These are phyloP conservation scores for Craterostigma plantagineum DNA, from an alignment of 257 asterid species.

Conservation along the genomic window DNA sequence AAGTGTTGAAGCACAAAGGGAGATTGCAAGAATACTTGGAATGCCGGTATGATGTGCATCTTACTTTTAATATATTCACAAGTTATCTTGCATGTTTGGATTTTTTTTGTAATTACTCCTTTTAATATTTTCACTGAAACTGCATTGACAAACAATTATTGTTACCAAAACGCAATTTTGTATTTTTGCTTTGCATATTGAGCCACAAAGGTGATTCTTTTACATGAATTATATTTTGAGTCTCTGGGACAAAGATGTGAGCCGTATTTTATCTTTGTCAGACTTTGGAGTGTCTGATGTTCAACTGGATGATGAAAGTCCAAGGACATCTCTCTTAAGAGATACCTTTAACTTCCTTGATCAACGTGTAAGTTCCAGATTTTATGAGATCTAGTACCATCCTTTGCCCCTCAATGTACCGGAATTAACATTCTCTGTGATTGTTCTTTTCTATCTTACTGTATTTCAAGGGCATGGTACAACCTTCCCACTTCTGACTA, in stretches of 20 bases:
- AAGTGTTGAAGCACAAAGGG: conserved; percentile 79
- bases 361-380: conserved; percentile 60
- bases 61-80: too few species aligned
- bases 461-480: too few species aligned
- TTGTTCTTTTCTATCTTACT: too few species aligned
- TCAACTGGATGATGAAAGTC: conserved; percentile 36
- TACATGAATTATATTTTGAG: conserved; percentile 74
- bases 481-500: too few species aligned
- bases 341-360: conserved; percentile 70
- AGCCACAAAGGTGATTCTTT: conserved; percentile 15
- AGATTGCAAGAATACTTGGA: conserved; percentile 87
- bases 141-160: too few species aligned
- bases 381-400: not conserved
- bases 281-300: conserved; percentile 62
- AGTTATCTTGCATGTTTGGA: too few species aligned
- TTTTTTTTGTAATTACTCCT: too few species aligned
- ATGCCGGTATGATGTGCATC: conserved; percentile 42
- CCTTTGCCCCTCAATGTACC: not conserved
- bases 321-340: conserved; percentile 48
- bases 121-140: too few species aligned
- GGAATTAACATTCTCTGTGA: not conserved
- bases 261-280: conserved; percentile 54
- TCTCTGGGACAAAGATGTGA: conserved; percentile 91
- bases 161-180: too few species aligned
- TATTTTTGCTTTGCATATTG: not conserved